Base-by-base conservation (phyloP, 345 rosid species). In the Melaleuca quinquenervia region DNA sequence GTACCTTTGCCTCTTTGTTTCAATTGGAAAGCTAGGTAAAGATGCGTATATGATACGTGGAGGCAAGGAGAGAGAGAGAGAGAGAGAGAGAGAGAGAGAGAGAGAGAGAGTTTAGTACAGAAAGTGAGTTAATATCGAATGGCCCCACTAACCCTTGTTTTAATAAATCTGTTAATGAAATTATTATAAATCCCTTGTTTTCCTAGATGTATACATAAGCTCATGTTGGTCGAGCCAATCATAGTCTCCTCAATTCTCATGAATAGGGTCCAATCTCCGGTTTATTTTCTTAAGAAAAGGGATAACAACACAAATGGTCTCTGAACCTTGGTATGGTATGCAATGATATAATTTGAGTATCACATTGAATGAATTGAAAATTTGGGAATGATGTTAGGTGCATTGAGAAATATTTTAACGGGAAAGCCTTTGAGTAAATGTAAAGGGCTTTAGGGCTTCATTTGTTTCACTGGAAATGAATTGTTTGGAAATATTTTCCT, bases 331-430 rank as follows among this genome's bases (percentile, higher is more conserved):
- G 5, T 21, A 0, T 21, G 8, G 21, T 8, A 1, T 8, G 26
- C 4, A 21, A 53, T 21, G 5, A 7, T 8, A 0, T 55, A 41
- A 41, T 41, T 8, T 2, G 0, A 0, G 7, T 0, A 15, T 0
- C 7, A 32, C 3, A 0, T 0, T 18, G 0, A 16, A 8, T 0
- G 5, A 20, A 53, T 53, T 20, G 26, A 56, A 56, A 56, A 0
- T 26, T 56, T 1, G 12, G 29, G 1, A 0, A 3, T 0, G n/a
- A n/a, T n/a, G n/a, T n/a, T n/a, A n/a, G n/a, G n/a, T n/a, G n/a
- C n/a, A n/a, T n/a, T n/a, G n/a, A n/a, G n/a, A n/a, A n/a, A n/a
- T n/a, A n/a, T n/a, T n/a, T n/a, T n/a, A n/a, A n/a, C n/a, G n/a
- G n/a, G n/a, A n/a, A n/a, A n/a, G n/a, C n/a, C n/a, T n/a, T n/a